Evolutionary conservation across 495 filamentous ascomycete species (phyloP).

Genomic region (Neurospora sp.): DNA sequence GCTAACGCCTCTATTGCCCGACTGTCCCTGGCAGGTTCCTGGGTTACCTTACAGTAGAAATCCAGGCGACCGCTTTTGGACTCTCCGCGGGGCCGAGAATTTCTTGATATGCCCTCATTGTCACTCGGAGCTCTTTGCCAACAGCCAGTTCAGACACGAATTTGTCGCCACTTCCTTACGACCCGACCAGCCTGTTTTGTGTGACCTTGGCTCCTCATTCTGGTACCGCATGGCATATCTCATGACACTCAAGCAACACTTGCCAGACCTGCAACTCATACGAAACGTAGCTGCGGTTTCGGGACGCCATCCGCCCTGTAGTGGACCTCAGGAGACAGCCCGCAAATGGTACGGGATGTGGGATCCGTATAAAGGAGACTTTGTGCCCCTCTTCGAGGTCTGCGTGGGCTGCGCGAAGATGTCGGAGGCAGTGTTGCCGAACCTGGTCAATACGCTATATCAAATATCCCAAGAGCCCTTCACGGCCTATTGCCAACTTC

Average conservation of each 20-base stretch:
- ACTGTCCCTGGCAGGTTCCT: slow-evolving; percentile 28
- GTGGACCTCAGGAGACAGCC: slow-evolving; percentile 15
- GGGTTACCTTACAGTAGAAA: slow-evolving; percentile 3
- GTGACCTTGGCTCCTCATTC: slow-evolving; percentile 34
- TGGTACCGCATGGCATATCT: slow-evolving; percentile 40
- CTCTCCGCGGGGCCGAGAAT: slow-evolving; percentile 31
- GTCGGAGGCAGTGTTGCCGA: slow-evolving; percentile 32
- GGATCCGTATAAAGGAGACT: slow-evolving; percentile 21
- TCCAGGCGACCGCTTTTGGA: slow-evolving; percentile 28
- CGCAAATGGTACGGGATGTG: slow-evolving; percentile 36
- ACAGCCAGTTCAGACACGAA: slow-evolving; percentile 27
- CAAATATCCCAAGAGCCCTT: slow-evolving; percentile 10
- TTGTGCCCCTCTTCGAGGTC: slow-evolving; percentile 28
- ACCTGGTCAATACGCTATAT: slow-evolving; percentile 20
- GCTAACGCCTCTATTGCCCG: slow-evolving; percentile 22
- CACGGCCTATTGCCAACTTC: slow-evolving; percentile 31
- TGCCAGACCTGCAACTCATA: slow-evolving; percentile 30
- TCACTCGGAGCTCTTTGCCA: slow-evolving; percentile 27
- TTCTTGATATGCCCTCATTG: slow-evolving; percentile 39
- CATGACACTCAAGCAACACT: slow-evolving; percentile 29
- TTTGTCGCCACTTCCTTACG: slow-evolving; percentile 29
- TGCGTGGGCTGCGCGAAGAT: slow-evolving; percentile 33
- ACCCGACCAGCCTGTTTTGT: slow-evolving; percentile 27
- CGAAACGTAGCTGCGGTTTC: slow-evolving; percentile 29
- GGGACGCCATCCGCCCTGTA: slow-evolving; percentile 24